Evolutionary conservation across 2,329 filamentous ascomycete species (phyloP), one percentile per base, ranked within the genome.

Genomic region (Epichloe coenophiala): DNA sequence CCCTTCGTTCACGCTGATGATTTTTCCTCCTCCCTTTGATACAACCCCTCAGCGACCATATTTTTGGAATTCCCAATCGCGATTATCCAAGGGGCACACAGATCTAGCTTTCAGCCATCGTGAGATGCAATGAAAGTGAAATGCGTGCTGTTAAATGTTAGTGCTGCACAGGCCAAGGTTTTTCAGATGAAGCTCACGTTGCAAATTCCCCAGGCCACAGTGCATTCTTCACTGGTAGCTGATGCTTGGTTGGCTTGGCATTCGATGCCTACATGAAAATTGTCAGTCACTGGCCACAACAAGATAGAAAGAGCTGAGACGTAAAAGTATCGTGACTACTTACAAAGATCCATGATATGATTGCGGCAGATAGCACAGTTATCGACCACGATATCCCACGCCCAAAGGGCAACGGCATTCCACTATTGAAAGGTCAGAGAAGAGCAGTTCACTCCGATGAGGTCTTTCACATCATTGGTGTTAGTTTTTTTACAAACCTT

Each of bases 1-100:
- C 39, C 38, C 19, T 27, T 42, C 33, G 5, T n/a, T 11, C 3
- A 3, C 31, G 23, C n/a, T 47, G 43, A 4, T 15, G 3, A 3
- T 9, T 21, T 8, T 31, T 31, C 8, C 31, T 31, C 31, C 23
- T 46, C 19, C 23, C 3, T 49, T 19, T n/a, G 39, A 7, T 41
- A 17, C 50, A 17, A 19, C 27, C n/a, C 27, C 39, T 65, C 68
- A 83, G 59, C 80, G 78, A 57, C 93, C 93, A 66, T 98, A 98
- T 70, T 97, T 98, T 71, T 98, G 93, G 75, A 97, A 98, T 67
- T 98, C 93, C 93, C 93, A 98, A 69, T 98, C 93, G 61, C 91
- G 78, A 72, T 98, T 98, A 72, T 98, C 93, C 43, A 98, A 75
- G 15, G 93, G 93, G 65, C 93, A 98, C 47, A 98, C 93, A 66